Percentiles rank a stretch among this genome's conserved stretches.
phyloP scores from a whole-genome alignment of 2,329 filamentous ascomycete species.

The Aspergillus alliaceus region DNA sequence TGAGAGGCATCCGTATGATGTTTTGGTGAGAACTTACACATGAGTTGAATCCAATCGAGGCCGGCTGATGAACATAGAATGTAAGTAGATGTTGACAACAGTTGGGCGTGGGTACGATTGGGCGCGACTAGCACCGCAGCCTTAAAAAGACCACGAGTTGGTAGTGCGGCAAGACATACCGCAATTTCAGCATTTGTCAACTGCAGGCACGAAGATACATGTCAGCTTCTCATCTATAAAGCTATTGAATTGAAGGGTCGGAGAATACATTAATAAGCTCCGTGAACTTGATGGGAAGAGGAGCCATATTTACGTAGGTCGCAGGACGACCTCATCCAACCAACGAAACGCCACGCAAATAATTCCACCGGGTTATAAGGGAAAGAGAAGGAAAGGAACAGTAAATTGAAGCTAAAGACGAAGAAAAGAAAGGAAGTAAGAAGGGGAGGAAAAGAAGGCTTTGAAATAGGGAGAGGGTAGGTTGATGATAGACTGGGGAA shows the following conservation, averaged over 20 bases:
- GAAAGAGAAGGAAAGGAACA: slow-evolving; percentile 17
- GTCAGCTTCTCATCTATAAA: slow-evolving; percentile 30
- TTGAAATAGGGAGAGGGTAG: slow-evolving; percentile 10
- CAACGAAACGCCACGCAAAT: slow-evolving; percentile 39
- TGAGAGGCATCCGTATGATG: not conserved
- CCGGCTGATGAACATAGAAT: slow-evolving; percentile 51
- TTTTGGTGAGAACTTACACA: slow-evolving; percentile 60
- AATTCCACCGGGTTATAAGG: slow-evolving; percentile 22
- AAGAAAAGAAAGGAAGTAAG: slow-evolving; percentile 19
- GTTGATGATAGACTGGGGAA: slow-evolving; percentile 29
- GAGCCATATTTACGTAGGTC: slow-evolving; percentile 53
- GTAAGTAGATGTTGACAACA: slow-evolving; percentile 22
- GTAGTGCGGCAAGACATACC: slow-evolving; percentile 43
- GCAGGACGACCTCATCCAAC: slow-evolving; percentile 44
- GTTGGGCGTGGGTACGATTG: not conserved
- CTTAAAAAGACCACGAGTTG: slow-evolving; percentile 7
- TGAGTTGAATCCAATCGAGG: slow-evolving; percentile 81
- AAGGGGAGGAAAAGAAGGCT: slow-evolving; percentile 9
- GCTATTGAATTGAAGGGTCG: slow-evolving; percentile 26
- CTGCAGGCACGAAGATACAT: slow-evolving; percentile 34
- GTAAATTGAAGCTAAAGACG: slow-evolving; percentile 20
- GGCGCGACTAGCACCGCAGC: slow-evolving; percentile 10
- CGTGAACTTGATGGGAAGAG: slow-evolving; percentile 88
- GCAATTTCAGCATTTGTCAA: slow-evolving; percentile 55
- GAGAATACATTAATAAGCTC: slow-evolving; percentile 76